A percentile compares a stretch with the other conserved stretches of the same genome.
phyloP scores from a whole-genome alignment of 2,329 filamentous ascomycete genomes.

The Aspergillus costaricaensis region DNA sequence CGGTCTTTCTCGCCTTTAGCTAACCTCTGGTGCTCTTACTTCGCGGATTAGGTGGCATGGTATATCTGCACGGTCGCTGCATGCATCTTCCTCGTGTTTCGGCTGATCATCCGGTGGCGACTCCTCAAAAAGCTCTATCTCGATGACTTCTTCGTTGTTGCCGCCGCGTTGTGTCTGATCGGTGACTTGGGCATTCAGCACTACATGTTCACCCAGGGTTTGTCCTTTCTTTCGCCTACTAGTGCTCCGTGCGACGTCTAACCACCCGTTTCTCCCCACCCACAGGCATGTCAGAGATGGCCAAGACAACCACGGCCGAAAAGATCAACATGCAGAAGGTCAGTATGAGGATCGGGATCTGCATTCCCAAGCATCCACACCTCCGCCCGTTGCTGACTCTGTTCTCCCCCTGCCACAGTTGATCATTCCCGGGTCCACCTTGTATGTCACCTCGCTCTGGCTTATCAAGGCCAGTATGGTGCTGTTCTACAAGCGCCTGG shows the following conservation, averaged over 20 bases:
- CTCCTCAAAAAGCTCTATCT: constrained; percentile 21
- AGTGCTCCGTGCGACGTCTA: not conserved
- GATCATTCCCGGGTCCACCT: constrained; percentile 26
- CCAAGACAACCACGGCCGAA: constrained; percentile 11
- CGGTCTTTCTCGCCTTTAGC: not conserved
- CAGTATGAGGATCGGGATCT: not conserved
- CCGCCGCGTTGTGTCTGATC: constrained; percentile 19
- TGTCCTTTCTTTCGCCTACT: not conserved
- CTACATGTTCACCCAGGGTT: constrained; percentile 25
- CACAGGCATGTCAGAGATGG: constrained; percentile 22
- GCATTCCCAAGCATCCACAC: not conserved
- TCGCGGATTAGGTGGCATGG: constrained; percentile 18
- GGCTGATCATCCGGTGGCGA: constrained; percentile 19
- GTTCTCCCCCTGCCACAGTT: constrained; percentile 12
- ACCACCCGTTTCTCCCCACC: not conserved
- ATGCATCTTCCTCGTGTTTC: constrained; percentile 17
- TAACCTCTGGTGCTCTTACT: not conserved
- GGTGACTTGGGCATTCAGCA: constrained; percentile 24
- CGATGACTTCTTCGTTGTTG: constrained; percentile 19
- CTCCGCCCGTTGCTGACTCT: not conserved
- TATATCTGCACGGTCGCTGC: constrained; percentile 23
- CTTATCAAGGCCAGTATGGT: constrained; percentile 26
- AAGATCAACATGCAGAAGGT: constrained; percentile 24
- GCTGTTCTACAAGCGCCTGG: constrained; percentile 26
- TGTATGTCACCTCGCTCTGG: constrained; percentile 27